Conservation (phyloP, 768 basidiomycete species). For the Gautieria morchelliformis region DNA sequence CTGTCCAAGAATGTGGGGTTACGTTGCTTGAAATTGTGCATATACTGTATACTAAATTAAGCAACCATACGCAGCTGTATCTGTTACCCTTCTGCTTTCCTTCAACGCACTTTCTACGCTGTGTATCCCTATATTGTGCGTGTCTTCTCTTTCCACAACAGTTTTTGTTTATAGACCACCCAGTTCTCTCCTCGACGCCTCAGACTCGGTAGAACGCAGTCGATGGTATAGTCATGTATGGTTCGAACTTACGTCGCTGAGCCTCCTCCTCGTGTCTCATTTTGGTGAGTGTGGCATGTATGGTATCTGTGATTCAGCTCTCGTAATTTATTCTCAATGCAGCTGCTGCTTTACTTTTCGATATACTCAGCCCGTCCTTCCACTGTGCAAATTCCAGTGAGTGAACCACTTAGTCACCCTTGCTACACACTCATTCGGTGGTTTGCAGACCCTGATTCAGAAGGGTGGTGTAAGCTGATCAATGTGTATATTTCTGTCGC, state of each 20-base stretch:
- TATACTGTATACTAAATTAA: constrained; percentile 7
- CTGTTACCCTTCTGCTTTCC: constrained; percentile 37
- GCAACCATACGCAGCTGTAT: constrained; percentile 24
- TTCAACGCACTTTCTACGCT: constrained; percentile 31
- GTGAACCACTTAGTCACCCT: constrained; percentile 3
- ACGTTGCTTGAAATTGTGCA: neutral
- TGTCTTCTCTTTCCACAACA: constrained; percentile 33
- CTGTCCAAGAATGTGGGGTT: constrained; percentile 35
- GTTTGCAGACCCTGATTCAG: constrained; percentile 28
- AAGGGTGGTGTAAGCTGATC: constrained; percentile 38
- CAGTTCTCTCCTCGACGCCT: constrained; percentile 4
- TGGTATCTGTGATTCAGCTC: neutral
- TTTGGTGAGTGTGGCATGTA: constrained; percentile 28
- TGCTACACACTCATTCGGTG: neutral
- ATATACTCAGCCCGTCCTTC: constrained; percentile 33
- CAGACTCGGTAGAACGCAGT: constrained; percentile 30
- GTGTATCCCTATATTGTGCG: constrained; percentile 6
- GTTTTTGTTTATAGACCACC: constrained; percentile 13
- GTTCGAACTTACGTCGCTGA: constrained; percentile 43
- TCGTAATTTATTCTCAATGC: constrained; percentile 22
- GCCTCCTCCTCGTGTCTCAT: constrained; percentile 36
- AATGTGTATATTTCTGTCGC: constrained; percentile 38
- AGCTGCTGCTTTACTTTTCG: constrained; percentile 28
- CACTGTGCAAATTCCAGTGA: constrained; percentile 35
- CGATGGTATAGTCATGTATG: constrained; percentile 34